A percentile compares a stretch with the other conserved stretches of the same genome.
phyloP scores from a whole-genome alignment of 139 green algal genomes.

The Asterochloris sp. region DNA sequence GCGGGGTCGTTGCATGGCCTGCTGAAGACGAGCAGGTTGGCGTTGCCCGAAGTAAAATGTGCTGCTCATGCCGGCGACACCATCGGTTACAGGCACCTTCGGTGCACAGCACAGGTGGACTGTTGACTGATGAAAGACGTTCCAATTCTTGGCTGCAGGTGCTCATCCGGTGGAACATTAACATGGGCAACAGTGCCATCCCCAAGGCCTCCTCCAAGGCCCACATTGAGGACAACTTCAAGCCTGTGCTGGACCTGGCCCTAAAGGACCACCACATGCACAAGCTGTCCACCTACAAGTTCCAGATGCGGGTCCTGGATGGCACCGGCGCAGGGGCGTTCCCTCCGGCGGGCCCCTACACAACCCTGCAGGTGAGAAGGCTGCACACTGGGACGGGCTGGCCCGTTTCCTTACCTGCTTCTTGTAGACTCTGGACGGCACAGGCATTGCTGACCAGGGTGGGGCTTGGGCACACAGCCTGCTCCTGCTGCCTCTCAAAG shows the following conservation, averaged over 20 bases:
- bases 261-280: constrained; percentile 22
- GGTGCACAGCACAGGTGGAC: neutral
- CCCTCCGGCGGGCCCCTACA: constrained; percentile 67
- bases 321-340: constrained; percentile 52
- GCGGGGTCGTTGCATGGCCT: neutral
- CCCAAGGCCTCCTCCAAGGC: constrained; percentile 76
- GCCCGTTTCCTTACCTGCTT: too few relatives aligned
- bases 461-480: too few relatives aligned
- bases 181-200: constrained; percentile 85
- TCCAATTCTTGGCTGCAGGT: constrained; percentile 52
- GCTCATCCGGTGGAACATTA: constrained; percentile 86
- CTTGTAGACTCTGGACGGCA: too few relatives aligned
- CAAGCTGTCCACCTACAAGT: constrained; percentile 43
- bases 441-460: too few relatives aligned
- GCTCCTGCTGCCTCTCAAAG: too few relatives aligned
- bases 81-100: too few relatives aligned
- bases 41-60: neutral
- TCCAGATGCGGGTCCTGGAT: constrained; percentile 68
- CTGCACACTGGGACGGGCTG: too few relatives aligned
- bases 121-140: neutral
- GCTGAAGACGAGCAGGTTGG: neutral
- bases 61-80: constrained; percentile 59
- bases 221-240: constrained; percentile 80
- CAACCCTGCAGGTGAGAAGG: constrained; percentile 31
- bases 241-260: constrained; percentile 64